phyloP scores from a whole-genome alignment of 2,329 filamentous ascomycete species.

The Microdochium bolleyi region DNA sequence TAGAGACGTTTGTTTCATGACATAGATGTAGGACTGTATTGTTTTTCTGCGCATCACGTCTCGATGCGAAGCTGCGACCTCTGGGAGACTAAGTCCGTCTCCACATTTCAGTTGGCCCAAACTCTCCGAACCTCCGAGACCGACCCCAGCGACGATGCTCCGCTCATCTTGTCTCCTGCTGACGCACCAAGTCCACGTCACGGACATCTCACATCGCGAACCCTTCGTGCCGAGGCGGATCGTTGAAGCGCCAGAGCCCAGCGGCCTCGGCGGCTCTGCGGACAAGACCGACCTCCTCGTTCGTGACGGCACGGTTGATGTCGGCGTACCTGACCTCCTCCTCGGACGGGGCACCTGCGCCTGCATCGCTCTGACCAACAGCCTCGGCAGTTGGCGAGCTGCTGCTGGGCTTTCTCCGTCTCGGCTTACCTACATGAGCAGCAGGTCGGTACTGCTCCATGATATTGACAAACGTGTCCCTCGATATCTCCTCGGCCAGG shows the following conservation, averaged over 20 bases:
- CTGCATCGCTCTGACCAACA: not conserved
- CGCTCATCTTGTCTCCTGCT: too few species aligned
- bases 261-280: constrained; percentile 59
- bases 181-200: too few species aligned
- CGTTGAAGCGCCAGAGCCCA: constrained; percentile 73
- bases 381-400: constrained; percentile 6
- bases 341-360: constrained; percentile 5
- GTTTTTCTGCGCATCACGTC: too few species aligned
- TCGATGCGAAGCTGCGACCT: too few species aligned
- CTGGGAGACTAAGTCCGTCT: too few species aligned
- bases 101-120: not conserved
- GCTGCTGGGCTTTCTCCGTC: constrained; percentile 18
- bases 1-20: too few species aligned
- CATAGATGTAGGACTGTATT: too few species aligned
- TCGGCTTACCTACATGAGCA: constrained; percentile 71
- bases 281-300: constrained; percentile 59
- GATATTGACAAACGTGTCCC: constrained; percentile 73
- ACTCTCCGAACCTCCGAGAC: not conserved
- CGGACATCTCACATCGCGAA: constrained; percentile 34
- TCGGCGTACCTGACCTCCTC: constrained; percentile 60
- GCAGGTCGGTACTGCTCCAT: constrained; percentile 85
- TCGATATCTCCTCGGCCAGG: constrained; percentile 64
- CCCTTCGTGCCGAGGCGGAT: constrained; percentile 45
- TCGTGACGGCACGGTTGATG: constrained; percentile 64
- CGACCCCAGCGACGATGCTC: too few species aligned